These are phyloP conservation scores for Paxillus ammoniavirescens DNA, from an alignment of 768 basidiomycete species.

Conservation along the genomic window DNA sequence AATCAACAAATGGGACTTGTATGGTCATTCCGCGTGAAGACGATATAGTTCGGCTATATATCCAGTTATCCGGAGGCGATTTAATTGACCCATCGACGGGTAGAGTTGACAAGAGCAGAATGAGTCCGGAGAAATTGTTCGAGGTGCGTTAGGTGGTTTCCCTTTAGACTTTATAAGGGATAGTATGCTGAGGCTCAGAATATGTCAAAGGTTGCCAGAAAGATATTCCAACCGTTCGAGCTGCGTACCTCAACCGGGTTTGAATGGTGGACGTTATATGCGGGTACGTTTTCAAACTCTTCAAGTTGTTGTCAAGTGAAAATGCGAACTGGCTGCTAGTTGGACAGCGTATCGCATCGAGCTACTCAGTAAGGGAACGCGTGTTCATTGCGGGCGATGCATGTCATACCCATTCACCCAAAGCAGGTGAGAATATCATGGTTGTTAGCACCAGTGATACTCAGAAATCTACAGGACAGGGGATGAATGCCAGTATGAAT, in stretches of 20 bases:
- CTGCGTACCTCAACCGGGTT: constrained; percentile 42
- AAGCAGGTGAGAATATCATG: constrained; percentile 40
- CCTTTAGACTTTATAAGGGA: too few species aligned
- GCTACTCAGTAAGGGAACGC: constrained; percentile 52
- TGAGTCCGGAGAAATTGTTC: constrained; percentile 48
- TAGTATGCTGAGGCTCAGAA: too few species aligned
- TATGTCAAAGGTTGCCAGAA: constrained; percentile 37
- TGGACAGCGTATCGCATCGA: constrained; percentile 64
- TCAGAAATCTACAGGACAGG: too few species aligned
- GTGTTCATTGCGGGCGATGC: constrained; percentile 73
- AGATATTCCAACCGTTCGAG: constrained; percentile 45
- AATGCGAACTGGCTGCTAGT: constrained; percentile 34
- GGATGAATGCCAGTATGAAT: too few species aligned
- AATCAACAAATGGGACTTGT: constrained; percentile 61
- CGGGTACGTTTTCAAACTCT: constrained; percentile 38
- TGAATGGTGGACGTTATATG: constrained; percentile 68
- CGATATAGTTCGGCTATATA: constrained; percentile 62
- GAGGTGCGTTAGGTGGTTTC: constrained; percentile 33
- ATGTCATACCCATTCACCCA: constrained; percentile 60
- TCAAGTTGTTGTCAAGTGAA: neutral
- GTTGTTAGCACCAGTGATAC: too few species aligned
- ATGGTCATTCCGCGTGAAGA: constrained; percentile 69
- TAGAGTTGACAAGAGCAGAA: constrained; percentile 47
- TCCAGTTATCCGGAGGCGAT: constrained; percentile 53
- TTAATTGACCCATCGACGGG: constrained; percentile 41